Evolutionary conservation across 164 flowering plant species (phyloP).

Genomic region (Paratinospora sagittata): DNA sequence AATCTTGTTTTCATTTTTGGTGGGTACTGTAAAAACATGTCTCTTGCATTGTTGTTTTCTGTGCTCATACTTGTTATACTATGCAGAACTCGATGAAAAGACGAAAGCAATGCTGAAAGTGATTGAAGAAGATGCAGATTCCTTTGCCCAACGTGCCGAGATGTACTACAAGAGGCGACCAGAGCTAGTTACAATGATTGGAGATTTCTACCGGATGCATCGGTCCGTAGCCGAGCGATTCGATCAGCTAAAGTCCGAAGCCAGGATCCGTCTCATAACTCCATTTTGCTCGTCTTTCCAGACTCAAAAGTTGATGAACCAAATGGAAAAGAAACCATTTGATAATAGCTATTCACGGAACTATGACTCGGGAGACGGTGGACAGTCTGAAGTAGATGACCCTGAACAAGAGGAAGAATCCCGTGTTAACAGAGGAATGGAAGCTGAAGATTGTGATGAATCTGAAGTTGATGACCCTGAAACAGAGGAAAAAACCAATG

Average conservation of each 20-base stretch:
- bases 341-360: constrained; percentile 34
- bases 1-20: background rate
- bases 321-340: constrained; percentile 16
- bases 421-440: constrained; percentile 16
- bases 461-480: constrained; percentile 61
- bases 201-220: constrained; percentile 73
- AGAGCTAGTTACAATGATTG: constrained; percentile 75
- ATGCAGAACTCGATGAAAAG: constrained; percentile 67
- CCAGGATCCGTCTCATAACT: constrained; percentile 32
- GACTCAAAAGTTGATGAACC: constrained; percentile 22
- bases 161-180: constrained; percentile 93
- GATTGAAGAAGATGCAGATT: constrained; percentile 82
- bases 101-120: constrained; percentile 69
- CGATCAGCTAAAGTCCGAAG: constrained; percentile 55
- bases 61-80: too few relatives aligned
- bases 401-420: constrained; percentile 32
- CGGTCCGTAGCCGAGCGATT: constrained; percentile 78
- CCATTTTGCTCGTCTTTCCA: constrained; percentile 35
- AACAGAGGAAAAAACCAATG: constrained; percentile 28
- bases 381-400: constrained; percentile 66
- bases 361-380: constrained; percentile 38
- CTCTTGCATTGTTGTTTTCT: too few relatives aligned
- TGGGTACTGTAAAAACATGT: background rate
- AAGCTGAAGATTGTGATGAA: constrained; percentile 31
- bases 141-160: constrained; percentile 85